These are phyloP conservation scores for Boletus subparvulus DNA, from an alignment of 768 basidiomycete species.

Conservation along the genomic window DNA sequence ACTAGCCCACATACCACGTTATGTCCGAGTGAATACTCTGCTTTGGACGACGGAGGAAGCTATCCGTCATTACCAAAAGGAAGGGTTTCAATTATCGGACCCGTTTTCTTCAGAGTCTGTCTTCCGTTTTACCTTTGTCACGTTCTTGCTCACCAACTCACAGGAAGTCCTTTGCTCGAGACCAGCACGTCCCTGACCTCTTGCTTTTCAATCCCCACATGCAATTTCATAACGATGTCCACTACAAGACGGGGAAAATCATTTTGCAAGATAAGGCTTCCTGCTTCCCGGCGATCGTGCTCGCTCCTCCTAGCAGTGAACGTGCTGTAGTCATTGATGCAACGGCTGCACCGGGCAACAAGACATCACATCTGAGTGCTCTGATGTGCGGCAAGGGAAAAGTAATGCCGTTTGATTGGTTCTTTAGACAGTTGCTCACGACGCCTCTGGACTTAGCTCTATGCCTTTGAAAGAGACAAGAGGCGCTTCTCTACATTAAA, in stretches of 20 bases:
- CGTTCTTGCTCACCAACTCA: conserved; percentile 2
- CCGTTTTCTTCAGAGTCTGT: conserved; percentile 54
- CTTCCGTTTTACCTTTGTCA: neutral
- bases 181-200: conserved; percentile 80
- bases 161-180: conserved; percentile 66
- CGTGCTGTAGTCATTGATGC: conserved; percentile 78
- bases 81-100: conserved; percentile 54
- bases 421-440: neutral
- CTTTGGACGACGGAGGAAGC: conserved; percentile 69
- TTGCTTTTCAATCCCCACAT: conserved; percentile 70
- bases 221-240: conserved; percentile 66
- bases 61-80: conserved; percentile 49
- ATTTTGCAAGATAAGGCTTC: conserved; percentile 98
- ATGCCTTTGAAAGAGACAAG: conserved; percentile 86
- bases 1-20: conserved; percentile 73
- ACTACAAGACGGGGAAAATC: conserved; percentile 76
- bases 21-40: conserved; percentile 78
- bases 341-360: conserved; percentile 97
- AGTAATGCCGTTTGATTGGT: conserved; percentile 38
- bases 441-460: conserved; percentile 47
- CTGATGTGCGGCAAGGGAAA: conserved; percentile 82
- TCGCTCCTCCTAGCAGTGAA: conserved; percentile 63
- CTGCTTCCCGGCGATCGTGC: conserved; percentile 88
- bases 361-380: conserved; percentile 91
- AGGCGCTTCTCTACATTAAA: conserved; percentile 80